Evolutionary conservation across 345 rosid genomes (phyloP), one percentile per base, ranked within the genome.

Genomic region (Salix arbutifolia): DNA sequence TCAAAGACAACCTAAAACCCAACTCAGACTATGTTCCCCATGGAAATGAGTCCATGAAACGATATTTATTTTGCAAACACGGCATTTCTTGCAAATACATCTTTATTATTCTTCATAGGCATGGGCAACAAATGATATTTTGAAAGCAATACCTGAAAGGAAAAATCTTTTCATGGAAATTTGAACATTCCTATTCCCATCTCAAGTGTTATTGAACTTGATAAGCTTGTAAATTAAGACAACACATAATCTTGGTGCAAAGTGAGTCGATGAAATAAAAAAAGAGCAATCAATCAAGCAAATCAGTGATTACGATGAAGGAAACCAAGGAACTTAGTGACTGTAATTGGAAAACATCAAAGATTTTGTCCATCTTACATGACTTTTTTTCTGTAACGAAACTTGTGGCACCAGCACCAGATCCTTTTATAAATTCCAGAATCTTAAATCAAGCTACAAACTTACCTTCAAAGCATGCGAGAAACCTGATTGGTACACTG

Each of bases 401-500:
- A 23, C 28, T 23, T 58, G 26, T 56, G n/a, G 26, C 26, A 58
- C 35, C 38, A 25, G 58, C 73, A 64, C 6, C 68, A 25, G 37
- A 38, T 37, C 33, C 60, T 58, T 30, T 70, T 31, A 62, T 31
- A 69, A 65, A 37, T 69, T 72, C 40, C 23, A 73, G 69, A 80
- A 79, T 62, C 68, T 66, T 40, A 6, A 19, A 25, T 44, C 23
- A 23, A 69, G 71, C 31, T 26, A 35, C 50, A 35, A 69, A 21
- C 67, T 56, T 87, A 94, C 99, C 98, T 96, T 94, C 67, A 91
- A 81, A 78, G 94, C 99, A 88, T 96, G 98, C 12, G 99, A 96
- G 86, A 94, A 96, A 84, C 99, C 98, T 67, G 98, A 96, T 83
- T 96, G 98, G 83, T 85, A 90, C 67, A 96, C 99, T n/a, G 99